These are phyloP conservation scores for Psilocybe azurescens DNA, from an alignment of 768 basidiomycete genomes.

Conservation along the genomic window DNA sequence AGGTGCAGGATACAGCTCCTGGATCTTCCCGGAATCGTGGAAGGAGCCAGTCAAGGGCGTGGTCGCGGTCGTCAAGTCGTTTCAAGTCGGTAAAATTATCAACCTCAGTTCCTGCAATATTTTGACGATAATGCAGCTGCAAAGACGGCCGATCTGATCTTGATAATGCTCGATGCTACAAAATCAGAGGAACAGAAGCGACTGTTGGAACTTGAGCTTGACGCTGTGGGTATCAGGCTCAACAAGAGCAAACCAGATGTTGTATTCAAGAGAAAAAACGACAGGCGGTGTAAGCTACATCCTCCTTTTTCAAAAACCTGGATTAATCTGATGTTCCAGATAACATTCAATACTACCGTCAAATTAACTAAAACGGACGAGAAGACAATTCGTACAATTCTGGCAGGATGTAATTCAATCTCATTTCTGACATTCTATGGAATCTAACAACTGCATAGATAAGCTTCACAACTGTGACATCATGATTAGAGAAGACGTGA, in stretches of 20 bases:
- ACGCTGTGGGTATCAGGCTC: conserved; percentile 94
- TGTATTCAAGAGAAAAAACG: conserved; percentile 91
- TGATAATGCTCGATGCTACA: conserved; percentile 92
- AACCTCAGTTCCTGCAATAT: conserved; percentile 2
- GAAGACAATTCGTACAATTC: conserved; percentile 90
- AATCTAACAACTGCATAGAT: conserved; percentile 46
- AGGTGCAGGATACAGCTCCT: conserved; percentile 91
- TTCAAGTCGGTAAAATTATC: conserved; percentile 60
- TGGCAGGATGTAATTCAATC: conserved; percentile 75
- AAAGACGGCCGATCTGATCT: conserved; percentile 91
- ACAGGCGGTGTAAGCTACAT: conserved; percentile 80
- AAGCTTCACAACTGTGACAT: conserved; percentile 95
- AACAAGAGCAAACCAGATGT: conserved; percentile 93
- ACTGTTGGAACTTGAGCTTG: conserved; percentile 90
- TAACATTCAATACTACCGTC: conserved; percentile 91
- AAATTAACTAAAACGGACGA: conserved; percentile 96
- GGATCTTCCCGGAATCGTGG: conserved; percentile 95
- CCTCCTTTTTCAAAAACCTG: conserved; percentile 2
- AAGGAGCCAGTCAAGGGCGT: conserved; percentile 88
- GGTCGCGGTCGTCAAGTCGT: conserved; percentile 97
- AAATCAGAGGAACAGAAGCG: conserved; percentile 91
- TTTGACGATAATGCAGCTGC: conserved; percentile 51
- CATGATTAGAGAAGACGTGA: conserved; percentile 97
- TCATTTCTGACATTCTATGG: neutral
- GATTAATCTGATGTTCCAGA: conserved; percentile 46